Evolutionary conservation across 495 filamentous ascomycete species (phyloP).

Genomic region (Daldinia vernicosa): DNA sequence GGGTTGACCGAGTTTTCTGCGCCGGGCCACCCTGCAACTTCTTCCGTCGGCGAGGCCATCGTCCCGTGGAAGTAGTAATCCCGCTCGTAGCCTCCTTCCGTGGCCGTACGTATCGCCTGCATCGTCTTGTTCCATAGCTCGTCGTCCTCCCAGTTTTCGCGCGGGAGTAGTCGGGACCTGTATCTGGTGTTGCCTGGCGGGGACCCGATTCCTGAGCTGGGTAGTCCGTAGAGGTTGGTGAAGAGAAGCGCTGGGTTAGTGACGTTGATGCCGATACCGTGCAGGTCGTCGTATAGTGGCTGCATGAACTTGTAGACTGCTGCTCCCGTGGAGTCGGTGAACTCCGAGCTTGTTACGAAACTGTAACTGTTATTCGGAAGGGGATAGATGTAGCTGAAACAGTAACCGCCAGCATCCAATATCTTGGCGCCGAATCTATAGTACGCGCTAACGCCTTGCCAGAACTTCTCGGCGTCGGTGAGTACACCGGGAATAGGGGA

Average conservation of each 20-base stretch:
- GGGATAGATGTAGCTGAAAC: constrained; percentile 53
- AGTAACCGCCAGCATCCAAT: constrained; percentile 55
- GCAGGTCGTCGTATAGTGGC: constrained; percentile 47
- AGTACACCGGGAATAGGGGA: constrained; percentile 42
- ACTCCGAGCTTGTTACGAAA: constrained; percentile 46
- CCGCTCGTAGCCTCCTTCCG: constrained; percentile 55
- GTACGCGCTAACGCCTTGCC: constrained; percentile 54
- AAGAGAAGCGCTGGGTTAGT: constrained; percentile 35
- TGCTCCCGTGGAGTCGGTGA: constrained; percentile 36
- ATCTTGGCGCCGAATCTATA: constrained; percentile 51
- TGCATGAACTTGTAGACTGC: constrained; percentile 42
- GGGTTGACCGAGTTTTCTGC: constrained; percentile 60
- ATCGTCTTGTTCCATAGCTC: constrained; percentile 57
- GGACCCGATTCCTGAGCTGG: constrained; percentile 45
- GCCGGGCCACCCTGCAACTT: constrained; percentile 51
- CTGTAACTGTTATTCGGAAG: constrained; percentile 36
- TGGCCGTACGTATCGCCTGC: constrained; percentile 57
- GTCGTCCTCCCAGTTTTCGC: constrained; percentile 55
- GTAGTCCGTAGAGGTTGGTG: constrained; percentile 25
- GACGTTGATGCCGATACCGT: constrained; percentile 46
- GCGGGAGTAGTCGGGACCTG: constrained; percentile 63
- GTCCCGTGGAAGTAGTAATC: constrained; percentile 58
- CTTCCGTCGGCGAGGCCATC: constrained; percentile 46
- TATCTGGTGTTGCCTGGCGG: constrained; percentile 40
- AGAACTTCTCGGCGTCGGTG: constrained; percentile 57